phyloP scores from a whole-genome alignment of 2,329 filamentous ascomycete genomes.

The Aschersonia sp. region DNA sequence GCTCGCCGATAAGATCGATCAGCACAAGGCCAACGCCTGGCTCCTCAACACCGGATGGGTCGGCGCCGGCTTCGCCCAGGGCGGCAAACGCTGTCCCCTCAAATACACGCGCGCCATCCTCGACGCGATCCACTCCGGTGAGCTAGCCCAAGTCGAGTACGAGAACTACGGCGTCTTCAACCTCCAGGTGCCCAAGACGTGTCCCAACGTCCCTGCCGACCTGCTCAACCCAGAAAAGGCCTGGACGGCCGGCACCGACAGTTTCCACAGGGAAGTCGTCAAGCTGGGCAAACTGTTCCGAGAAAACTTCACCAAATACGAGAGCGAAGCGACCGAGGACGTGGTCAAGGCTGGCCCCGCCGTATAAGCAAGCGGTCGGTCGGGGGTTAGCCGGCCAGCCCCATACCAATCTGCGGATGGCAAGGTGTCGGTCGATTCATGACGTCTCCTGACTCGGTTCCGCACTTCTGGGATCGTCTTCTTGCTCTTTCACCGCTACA shows the following conservation, averaged over 20 bases:
- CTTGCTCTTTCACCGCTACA: background rate
- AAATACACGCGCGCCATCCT: conserved; percentile 99
- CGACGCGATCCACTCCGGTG: conserved; percentile 93
- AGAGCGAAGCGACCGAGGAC: conserved; percentile 66
- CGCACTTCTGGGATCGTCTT: background rate
- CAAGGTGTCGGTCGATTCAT: no score
- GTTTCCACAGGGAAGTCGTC: conserved; percentile 76
- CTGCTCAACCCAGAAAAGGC: conserved; percentile 88
- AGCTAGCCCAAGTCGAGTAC: conserved; percentile 85
- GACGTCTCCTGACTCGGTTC: background rate
- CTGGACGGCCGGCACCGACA: conserved; percentile 71
- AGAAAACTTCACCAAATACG: conserved; percentile 97
- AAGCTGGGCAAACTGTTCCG: conserved; percentile 85
- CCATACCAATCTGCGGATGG: background rate
- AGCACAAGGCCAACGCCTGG: conserved; percentile 95
- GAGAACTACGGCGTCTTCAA: conserved; percentile 97
- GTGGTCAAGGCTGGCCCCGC: conserved; percentile 54
- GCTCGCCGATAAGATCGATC: conserved; percentile 93
- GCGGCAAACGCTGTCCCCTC: conserved; percentile 91
- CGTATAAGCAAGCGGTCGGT: conserved; percentile 10
- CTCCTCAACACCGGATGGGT: conserved; percentile 98
- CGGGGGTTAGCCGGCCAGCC: background rate
- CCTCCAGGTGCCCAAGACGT: conserved; percentile 84
- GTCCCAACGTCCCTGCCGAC: conserved; percentile 78
- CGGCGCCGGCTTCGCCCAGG: conserved; percentile 77